phyloP scores from a whole-genome alignment of 2,329 filamentous ascomycete species.

The Passalora sequoiae region DNA sequence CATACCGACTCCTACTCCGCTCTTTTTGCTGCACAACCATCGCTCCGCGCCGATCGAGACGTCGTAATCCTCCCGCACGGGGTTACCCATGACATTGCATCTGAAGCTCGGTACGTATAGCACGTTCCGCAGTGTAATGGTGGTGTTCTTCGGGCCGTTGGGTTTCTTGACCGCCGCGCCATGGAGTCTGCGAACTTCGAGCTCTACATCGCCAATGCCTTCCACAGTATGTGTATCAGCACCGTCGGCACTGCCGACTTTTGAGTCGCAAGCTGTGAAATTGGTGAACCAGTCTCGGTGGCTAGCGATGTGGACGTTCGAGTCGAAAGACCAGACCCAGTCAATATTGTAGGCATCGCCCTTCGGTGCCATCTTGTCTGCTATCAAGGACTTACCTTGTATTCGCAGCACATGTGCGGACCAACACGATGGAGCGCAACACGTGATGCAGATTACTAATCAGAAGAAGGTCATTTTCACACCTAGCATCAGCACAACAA shows the following conservation, averaged over 20 bases:
- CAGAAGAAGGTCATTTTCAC: no score
- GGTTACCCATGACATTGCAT: conserved; percentile 15
- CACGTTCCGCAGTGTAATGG: conserved; percentile 13
- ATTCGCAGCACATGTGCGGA: no score
- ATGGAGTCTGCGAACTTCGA: conserved; percentile 9
- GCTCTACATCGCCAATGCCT: conserved; percentile 9
- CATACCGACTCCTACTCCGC: conserved; percentile 12
- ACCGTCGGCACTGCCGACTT: not conserved
- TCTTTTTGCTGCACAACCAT: conserved; percentile 14
- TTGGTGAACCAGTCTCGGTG: conserved; percentile 21
- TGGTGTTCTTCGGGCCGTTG: conserved; percentile 7
- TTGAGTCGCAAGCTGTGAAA: conserved; percentile 4
- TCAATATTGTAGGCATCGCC: conserved; percentile 18
- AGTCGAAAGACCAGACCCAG: conserved; percentile 19
- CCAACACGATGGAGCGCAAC: no score
- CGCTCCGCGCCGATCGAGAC: conserved; percentile 17
- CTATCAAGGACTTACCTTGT: no score
- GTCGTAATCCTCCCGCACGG: conserved; percentile 14
- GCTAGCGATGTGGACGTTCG: conserved; percentile 20
- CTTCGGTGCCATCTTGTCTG: conserved; percentile 17
- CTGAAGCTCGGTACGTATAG: conserved; percentile 12
- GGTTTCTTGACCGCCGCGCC: not conserved
- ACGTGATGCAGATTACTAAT: no score
- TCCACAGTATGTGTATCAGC: not conserved
- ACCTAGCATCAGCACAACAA: no score